These are phyloP conservation scores for Mycena albidolilacea DNA, from an alignment of 768 basidiomycete species.

Conservation along the genomic window DNA sequence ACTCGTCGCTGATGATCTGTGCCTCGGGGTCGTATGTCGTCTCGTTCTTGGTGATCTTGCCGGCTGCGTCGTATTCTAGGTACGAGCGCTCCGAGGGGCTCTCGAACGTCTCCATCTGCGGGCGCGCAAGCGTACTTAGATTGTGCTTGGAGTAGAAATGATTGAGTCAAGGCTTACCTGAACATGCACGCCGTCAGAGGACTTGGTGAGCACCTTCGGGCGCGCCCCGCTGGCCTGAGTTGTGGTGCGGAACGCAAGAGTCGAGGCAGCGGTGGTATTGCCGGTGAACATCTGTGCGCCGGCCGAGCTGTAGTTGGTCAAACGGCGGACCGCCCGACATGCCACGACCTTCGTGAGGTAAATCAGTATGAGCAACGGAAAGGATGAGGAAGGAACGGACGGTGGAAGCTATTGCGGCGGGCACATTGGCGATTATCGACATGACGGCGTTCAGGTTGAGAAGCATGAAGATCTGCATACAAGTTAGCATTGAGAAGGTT, in stretches of 20 bases:
- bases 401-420: slow-evolving; percentile 71
- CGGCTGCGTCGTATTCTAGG: slow-evolving; percentile 70
- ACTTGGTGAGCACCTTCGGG: slow-evolving; percentile 65
- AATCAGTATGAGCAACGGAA: not conserved
- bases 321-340: slow-evolving; percentile 62
- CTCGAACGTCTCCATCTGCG: slow-evolving; percentile 80
- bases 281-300: slow-evolving; percentile 37
- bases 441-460: slow-evolving; percentile 68
- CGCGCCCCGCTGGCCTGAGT: slow-evolving; percentile 53
- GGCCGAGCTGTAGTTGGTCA: slow-evolving; percentile 62
- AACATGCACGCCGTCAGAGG: slow-evolving; percentile 60
- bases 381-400: slow-evolving; percentile 52
- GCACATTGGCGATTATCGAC: slow-evolving; percentile 71
- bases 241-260: slow-evolving; percentile 71
- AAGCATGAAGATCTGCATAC: slow-evolving; percentile 61
- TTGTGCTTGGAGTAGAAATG: not conserved
- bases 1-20: slow-evolving; percentile 71
- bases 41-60: slow-evolving; percentile 61
- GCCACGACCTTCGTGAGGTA: slow-evolving; percentile 58
- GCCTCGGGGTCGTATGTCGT: slow-evolving; percentile 70
- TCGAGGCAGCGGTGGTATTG: slow-evolving; percentile 65
- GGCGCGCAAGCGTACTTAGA: slow-evolving; percentile 19
- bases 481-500: slow-evolving; percentile 6
- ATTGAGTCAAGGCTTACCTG: slow-evolving; percentile 43
- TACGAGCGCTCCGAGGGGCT: slow-evolving; percentile 60